A percentile compares a stretch with the other conserved stretches of the same genome.
These are phyloP conservation scores for Ustilago curta DNA, from an alignment of 1,284 basidiomycete genomes.

Conservation along the genomic window DNA sequence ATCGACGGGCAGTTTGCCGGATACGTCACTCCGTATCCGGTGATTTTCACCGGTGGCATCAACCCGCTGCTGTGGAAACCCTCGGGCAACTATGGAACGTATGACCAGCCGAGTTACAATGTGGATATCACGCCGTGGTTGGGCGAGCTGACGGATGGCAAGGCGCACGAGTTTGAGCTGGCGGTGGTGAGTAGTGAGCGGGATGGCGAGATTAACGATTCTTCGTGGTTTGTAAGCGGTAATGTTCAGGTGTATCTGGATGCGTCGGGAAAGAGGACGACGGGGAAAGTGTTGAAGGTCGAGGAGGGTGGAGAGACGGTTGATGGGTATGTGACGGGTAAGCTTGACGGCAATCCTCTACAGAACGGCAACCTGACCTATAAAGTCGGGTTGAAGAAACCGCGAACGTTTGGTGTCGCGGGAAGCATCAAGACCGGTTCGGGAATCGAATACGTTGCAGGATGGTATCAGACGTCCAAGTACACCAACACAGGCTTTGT, in stretches of 20 bases:
- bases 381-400: constrained; percentile 8
- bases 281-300: constrained; percentile 22
- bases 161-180: constrained; percentile 77
- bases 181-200: constrained; percentile 80
- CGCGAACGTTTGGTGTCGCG: constrained; percentile 20
- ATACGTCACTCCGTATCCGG: constrained; percentile 80
- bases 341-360: constrained; percentile 18
- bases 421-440: constrained; percentile 37
- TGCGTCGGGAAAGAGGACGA: constrained; percentile 33
- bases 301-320: constrained; percentile 6
- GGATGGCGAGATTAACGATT: constrained; percentile 75
- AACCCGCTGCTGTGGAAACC: constrained; percentile 81
- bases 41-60: constrained; percentile 84
- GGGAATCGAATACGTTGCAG: constrained; percentile 11
- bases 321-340: constrained; percentile 14
- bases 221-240: constrained; percentile 81
- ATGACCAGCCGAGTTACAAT: constrained; percentile 82
- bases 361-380: constrained; percentile 24
- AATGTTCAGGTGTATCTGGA: constrained; percentile 73
- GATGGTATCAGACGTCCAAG: constrained; percentile 21
- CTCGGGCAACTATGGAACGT: constrained; percentile 80
- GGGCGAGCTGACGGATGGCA: constrained; percentile 77
- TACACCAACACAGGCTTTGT: constrained; percentile 25
- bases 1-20: constrained; percentile 81
- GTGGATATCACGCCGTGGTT: constrained; percentile 83